Conservation (phyloP, 345 rosid genomes). For the Sisymbrium altissimum region DNA sequence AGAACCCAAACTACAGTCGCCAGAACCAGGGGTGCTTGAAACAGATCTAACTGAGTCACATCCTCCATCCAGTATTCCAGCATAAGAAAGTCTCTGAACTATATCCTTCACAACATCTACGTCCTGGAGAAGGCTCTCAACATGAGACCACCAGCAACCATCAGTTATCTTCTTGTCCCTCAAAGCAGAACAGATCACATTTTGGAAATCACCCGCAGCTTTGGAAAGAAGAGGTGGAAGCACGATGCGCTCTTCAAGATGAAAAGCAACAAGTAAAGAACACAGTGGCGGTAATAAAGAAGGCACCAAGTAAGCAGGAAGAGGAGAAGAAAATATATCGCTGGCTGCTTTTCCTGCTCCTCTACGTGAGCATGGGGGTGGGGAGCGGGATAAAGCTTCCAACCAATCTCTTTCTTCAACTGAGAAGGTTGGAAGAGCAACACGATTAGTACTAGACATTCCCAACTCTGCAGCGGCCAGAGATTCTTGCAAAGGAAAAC, state of each 20-base stretch:
- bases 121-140: conserved; percentile 59
- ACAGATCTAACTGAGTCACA: conserved; percentile 38
- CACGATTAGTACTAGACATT: conserved; percentile 47
- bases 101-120: conserved; percentile 53
- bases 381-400: conserved; percentile 85
- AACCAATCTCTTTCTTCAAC: conserved; percentile 97
- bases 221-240: conserved; percentile 70
- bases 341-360: conserved; percentile 91
- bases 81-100: conserved; percentile 51
- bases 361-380: conserved; percentile 93
- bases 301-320: conserved; percentile 76
- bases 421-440: conserved; percentile 69
- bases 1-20: conserved; percentile 29
- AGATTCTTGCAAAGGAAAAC: conserved; percentile 83
- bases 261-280: conserved; percentile 67
- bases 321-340: conserved; percentile 75
- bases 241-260: conserved; percentile 72
- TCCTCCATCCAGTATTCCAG: conserved; percentile 60
- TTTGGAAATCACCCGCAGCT: conserved; percentile 58
- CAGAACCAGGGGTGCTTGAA: conserved; percentile 40
- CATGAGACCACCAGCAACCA: conserved; percentile 62
- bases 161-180: conserved; percentile 48
- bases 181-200: conserved; percentile 55
- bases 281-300: conserved; percentile 70
- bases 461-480: conserved; percentile 68